Conservation (phyloP, 164 flowering plant species). For the Liquidambar formosana region DNA sequence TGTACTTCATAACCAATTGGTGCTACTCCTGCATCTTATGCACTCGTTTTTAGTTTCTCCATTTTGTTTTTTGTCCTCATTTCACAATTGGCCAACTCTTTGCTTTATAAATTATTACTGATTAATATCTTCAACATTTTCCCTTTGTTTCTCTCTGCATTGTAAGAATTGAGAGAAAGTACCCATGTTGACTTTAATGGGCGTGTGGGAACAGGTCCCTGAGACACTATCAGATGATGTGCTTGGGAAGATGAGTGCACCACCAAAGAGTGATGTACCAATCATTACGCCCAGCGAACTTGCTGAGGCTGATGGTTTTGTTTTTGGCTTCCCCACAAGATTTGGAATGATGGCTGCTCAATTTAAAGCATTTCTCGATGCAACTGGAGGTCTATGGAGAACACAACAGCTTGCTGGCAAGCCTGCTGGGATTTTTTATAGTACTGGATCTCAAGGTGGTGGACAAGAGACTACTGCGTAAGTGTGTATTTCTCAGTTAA, state of each 20-base stretch:
- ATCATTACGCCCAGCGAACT: conserved; percentile 70
- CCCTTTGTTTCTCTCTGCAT: too few relatives aligned
- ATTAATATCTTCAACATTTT: too few relatives aligned
- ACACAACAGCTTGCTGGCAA: conserved; percentile 84
- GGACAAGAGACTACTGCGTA: conserved; percentile 94
- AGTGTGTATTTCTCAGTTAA: conserved; percentile 18
- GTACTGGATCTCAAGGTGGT: conserved; percentile 94
- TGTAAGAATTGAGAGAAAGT: not conserved
- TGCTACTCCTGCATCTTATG: too few relatives aligned
- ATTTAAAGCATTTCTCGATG: conserved; percentile 84
- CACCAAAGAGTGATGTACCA: conserved; percentile 76
- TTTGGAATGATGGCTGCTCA: conserved; percentile 97
- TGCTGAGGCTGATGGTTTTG: conserved; percentile 82
- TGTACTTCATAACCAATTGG: too few relatives aligned
- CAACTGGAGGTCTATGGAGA: conserved; percentile 88
- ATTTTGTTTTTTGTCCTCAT: too few relatives aligned
- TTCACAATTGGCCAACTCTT: too few relatives aligned
- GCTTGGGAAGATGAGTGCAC: conserved; percentile 86
- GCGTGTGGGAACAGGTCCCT: conserved; percentile 56
- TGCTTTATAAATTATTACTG: too few relatives aligned
- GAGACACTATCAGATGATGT: conserved; percentile 77
- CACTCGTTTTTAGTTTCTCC: too few relatives aligned
- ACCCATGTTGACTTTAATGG: not conserved
- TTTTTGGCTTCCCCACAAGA: conserved; percentile 91
- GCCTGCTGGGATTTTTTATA: conserved; percentile 84